phyloP scores from a whole-genome alignment of 495 filamentous ascomycete species.

The Sordaria brevicollis region DNA sequence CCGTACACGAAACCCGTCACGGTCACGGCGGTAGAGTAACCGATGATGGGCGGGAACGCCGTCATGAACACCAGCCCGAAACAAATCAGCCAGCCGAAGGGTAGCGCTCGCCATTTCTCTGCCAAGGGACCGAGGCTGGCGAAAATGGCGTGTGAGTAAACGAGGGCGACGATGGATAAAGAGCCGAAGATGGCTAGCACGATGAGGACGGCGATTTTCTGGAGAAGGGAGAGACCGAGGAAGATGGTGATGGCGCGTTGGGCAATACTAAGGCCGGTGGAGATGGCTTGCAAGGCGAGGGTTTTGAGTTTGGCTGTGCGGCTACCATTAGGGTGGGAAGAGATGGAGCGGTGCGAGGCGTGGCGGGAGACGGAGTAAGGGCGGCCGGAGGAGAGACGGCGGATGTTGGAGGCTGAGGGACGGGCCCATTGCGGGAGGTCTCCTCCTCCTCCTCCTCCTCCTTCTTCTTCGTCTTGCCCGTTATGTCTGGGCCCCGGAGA shows the following conservation, averaged over 20 bases:
- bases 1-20: conserved; percentile 90
- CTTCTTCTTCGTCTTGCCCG: too few relatives aligned
- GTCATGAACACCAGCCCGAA: conserved; percentile 68
- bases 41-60: conserved; percentile 85
- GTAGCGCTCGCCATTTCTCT: conserved; percentile 56
- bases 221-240: conserved; percentile 42
- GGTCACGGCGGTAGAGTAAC: conserved; percentile 80
- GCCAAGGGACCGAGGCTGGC: conserved; percentile 58
- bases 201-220: conserved; percentile 48
- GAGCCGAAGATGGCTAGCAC: conserved; percentile 35
- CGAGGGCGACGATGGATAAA: conserved; percentile 49
- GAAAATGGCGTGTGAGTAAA: conserved; percentile 73
- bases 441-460: not conserved
- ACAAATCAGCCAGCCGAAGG: conserved; percentile 65
- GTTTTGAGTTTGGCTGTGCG: not conserved
- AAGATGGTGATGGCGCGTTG: conserved; percentile 20
- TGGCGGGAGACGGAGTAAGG: conserved; percentile 8
- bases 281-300: conserved; percentile 9
- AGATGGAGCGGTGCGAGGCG: conserved; percentile 8
- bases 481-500: not conserved
- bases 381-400: conserved; percentile 6
- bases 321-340: not conserved
- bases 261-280: conserved; percentile 3
- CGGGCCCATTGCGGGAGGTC: not conserved
- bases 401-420: conserved; percentile 4